These are phyloP conservation scores for Saccharum spontaneum DNA, from an alignment of 176 grass and related monocot genomes.

Conservation along the genomic window DNA sequence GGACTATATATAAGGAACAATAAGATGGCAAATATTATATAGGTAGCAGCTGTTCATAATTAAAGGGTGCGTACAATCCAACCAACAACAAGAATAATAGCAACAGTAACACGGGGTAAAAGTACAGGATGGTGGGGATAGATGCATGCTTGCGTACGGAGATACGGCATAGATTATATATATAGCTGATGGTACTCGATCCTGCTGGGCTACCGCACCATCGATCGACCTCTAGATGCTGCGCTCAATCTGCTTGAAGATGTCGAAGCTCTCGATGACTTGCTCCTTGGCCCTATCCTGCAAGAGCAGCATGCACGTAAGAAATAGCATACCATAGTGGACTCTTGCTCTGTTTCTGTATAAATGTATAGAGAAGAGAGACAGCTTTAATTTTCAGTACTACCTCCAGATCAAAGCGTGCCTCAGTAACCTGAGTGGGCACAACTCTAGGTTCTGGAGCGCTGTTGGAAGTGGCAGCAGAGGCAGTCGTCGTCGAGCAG, in stretches of 20 bases:
- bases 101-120: slow-evolving; percentile 16
- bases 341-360: background rate
- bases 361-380: background rate
- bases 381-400: background rate
- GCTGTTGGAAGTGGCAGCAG: slow-evolving; percentile 59
- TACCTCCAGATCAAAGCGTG: background rate
- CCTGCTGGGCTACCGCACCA: background rate
- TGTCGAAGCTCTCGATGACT: slow-evolving; percentile 72
- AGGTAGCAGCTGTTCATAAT: slow-evolving; percentile 34
- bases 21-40: slow-evolving; percentile 18
- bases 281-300: slow-evolving; percentile 70
- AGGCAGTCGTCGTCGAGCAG: slow-evolving; percentile 55
- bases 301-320: background rate
- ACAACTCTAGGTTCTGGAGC: slow-evolving; percentile 43
- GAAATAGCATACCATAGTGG: background rate
- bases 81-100: slow-evolving; percentile 11
- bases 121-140: background rate
- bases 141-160: slow-evolving; percentile 6
- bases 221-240: slow-evolving; percentile 38
- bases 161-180: slow-evolving; percentile 14
- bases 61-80: slow-evolving; percentile 37
- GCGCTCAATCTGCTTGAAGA: slow-evolving; percentile 88
- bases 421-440: slow-evolving; percentile 35
- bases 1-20: background rate
- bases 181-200: slow-evolving; percentile 17